These are phyloP conservation scores for Gardenia jasminoides DNA, from an alignment of 257 asterid species.

Conservation along the genomic window DNA sequence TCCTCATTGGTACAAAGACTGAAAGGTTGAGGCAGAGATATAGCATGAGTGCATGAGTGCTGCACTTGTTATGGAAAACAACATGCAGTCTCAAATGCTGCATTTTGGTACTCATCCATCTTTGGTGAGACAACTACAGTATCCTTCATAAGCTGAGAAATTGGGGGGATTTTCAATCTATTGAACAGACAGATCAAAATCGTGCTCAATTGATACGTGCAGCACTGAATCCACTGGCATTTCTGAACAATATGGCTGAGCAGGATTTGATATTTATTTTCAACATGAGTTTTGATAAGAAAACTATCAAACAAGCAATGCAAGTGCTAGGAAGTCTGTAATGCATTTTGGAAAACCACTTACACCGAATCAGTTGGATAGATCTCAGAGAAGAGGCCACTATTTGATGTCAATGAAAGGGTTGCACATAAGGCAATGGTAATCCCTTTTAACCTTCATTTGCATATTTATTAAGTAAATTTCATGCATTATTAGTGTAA, in stretches of 20 bases:
- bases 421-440: conserved; percentile 19
- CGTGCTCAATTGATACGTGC: neutral
- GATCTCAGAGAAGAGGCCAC: conserved; percentile 18
- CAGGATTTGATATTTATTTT: conserved; percentile 58
- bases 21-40: conserved; percentile 32
- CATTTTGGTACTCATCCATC: neutral
- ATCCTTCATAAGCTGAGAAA: conserved; percentile 3
- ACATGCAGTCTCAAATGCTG: conserved; percentile 24
- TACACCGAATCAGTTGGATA: neutral
- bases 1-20: conserved; percentile 18
- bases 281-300: conserved; percentile 43
- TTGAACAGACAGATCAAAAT: conserved; percentile 11
- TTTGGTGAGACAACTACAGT: neutral
- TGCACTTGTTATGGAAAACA: conserved; percentile 26
- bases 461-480: neutral
- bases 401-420: conserved; percentile 27
- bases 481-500: neutral
- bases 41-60: conserved; percentile 29
- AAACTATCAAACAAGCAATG: conserved; percentile 10
- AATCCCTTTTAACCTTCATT: neutral
- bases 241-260: conserved; percentile 18
- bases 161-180: conserved; percentile 4
- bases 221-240: conserved; percentile 1
- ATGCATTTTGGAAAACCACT: neutral
- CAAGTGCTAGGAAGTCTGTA: neutral